These are phyloP conservation scores for Tritrichomonas foetus DNA, from an alignment of 208 protist genomes.

Conservation along the genomic window DNA sequence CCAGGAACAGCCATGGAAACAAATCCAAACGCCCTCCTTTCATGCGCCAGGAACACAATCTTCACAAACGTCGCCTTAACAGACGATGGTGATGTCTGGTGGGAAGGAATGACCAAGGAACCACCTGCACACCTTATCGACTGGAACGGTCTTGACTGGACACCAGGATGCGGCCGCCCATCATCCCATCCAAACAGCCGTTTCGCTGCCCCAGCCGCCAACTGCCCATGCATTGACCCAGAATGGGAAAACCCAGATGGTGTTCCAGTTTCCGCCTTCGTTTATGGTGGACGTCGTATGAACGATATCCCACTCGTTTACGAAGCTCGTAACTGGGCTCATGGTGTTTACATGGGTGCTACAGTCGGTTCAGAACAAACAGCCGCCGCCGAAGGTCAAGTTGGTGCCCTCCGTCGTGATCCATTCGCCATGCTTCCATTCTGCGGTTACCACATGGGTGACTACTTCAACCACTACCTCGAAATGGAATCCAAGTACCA, in stretches of 20 bases:
- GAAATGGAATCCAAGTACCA: constrained; percentile 70
- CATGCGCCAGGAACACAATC: constrained; percentile 29
- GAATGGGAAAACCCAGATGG: constrained; percentile 51
- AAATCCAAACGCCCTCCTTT: constrained; percentile 6
- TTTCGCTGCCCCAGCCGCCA: constrained; percentile 49
- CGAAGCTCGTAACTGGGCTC: not conserved
- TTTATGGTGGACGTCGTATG: too few relatives aligned
- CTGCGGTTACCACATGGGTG: constrained; percentile 71
- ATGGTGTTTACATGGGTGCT: constrained; percentile 59
- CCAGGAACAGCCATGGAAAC: too few relatives aligned
- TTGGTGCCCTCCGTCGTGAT: constrained; percentile 60
- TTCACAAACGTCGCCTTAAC: constrained; percentile 23
- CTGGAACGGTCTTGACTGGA: too few relatives aligned
- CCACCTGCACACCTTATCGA: too few relatives aligned
- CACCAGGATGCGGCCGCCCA: too few relatives aligned
- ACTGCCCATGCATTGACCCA: constrained; percentile 66
- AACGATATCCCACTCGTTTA: too few relatives aligned
- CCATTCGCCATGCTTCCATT: constrained; percentile 73
- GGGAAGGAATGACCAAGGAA: constrained; percentile 66
- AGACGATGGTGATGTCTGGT: too few relatives aligned
- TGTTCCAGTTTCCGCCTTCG: too few relatives aligned
- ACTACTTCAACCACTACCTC: too few relatives aligned
- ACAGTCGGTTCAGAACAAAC: constrained; percentile 63
- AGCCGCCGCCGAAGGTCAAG: constrained; percentile 60
- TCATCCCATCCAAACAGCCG: too few relatives aligned